Percentiles rank a stretch among this genome's conserved stretches.
These are phyloP conservation scores for Fistulifera pelliculosa DNA, from an alignment of 108 stramenopile genomes.

Conservation along the genomic window DNA sequence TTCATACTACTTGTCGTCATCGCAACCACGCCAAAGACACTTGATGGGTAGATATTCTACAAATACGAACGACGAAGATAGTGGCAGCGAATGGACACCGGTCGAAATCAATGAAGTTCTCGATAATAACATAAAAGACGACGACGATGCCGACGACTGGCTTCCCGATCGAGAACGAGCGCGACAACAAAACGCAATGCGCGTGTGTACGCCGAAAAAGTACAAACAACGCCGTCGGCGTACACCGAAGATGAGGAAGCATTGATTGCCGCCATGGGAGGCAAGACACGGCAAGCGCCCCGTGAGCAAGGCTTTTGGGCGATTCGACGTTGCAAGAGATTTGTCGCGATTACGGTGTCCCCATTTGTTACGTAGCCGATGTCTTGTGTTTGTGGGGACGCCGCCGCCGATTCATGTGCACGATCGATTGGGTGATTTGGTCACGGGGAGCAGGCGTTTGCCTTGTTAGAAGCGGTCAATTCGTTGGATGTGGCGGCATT, in stretches of 20 bases:
- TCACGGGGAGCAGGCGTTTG: conserved; percentile 88
- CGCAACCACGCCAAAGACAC: too few species aligned
- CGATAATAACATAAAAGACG: too few species aligned
- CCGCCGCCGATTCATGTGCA: conserved; percentile 61
- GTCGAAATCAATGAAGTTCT: too few species aligned
- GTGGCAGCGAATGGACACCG: too few species aligned
- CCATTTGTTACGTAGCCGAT: conserved; percentile 78
- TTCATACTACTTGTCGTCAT: too few species aligned
- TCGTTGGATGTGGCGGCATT: conserved; percentile 63
- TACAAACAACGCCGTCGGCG: conserved; percentile 14
- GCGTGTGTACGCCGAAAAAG: conserved; percentile 1
- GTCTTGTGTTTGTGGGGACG: conserved; percentile 71
- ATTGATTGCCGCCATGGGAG: conserved; percentile 62
- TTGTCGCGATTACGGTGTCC: conserved; percentile 61
- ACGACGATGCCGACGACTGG: conserved; percentile 32
- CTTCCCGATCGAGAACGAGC: conserved; percentile 42
- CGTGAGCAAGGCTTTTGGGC: conserved; percentile 74
- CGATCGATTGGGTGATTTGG: conserved; percentile 65
- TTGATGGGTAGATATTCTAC: too few species aligned
- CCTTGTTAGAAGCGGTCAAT: conserved; percentile 76
- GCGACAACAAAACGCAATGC: conserved; percentile 1
- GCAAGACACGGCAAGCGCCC: conserved; percentile 20
- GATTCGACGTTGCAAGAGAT: conserved; percentile 74
- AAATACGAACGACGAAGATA: too few species aligned
- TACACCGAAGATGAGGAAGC: conserved; percentile 75